Evolutionary conservation across 352 stramenopile species (phyloP).

Genomic region (Pythium insidiosum): DNA sequence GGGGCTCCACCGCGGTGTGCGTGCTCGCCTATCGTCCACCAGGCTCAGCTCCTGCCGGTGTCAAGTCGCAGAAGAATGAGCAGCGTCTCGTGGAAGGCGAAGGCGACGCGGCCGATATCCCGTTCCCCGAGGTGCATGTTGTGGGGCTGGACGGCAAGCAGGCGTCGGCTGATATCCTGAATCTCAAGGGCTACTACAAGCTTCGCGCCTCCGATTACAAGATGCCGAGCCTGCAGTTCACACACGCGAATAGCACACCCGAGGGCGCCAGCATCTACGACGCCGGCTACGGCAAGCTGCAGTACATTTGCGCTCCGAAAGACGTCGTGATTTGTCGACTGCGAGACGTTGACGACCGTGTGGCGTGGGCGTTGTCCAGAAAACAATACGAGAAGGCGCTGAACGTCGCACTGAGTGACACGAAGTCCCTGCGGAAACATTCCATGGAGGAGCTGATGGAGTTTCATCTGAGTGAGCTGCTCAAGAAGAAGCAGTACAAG

Average conservation of each 20-base stretch:
- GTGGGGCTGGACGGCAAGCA: conserved; percentile 82
- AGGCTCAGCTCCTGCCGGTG: conserved; percentile 21
- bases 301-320: conserved; percentile 79
- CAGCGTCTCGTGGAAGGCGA: conserved; percentile 53
- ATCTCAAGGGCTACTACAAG: conserved; percentile 65
- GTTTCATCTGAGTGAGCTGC: conserved; percentile 62
- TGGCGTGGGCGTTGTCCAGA: conserved; percentile 52
- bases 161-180: conserved; percentile 78
- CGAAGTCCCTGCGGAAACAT: conserved; percentile 40
- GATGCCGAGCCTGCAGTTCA: conserved; percentile 67
- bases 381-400: conserved; percentile 59
- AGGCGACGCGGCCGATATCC: conserved; percentile 60
- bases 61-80: conserved; percentile 16
- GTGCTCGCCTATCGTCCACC: conserved; percentile 68
- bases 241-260: conserved; percentile 6
- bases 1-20: conserved; percentile 44
- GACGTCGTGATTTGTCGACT: conserved; percentile 81
- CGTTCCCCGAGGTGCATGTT: conserved; percentile 80
- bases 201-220: conserved; percentile 76
- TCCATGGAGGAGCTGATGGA: conserved; percentile 62
- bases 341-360: conserved; percentile 70
- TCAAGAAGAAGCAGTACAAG: conserved; percentile 68
- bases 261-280: conserved; percentile 37
- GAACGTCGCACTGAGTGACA: conserved; percentile 53
- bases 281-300: conserved; percentile 46